Base-by-base conservation (phyloP, 495 filamentous ascomycete genomes). In the Acidiella bohemica region DNA sequence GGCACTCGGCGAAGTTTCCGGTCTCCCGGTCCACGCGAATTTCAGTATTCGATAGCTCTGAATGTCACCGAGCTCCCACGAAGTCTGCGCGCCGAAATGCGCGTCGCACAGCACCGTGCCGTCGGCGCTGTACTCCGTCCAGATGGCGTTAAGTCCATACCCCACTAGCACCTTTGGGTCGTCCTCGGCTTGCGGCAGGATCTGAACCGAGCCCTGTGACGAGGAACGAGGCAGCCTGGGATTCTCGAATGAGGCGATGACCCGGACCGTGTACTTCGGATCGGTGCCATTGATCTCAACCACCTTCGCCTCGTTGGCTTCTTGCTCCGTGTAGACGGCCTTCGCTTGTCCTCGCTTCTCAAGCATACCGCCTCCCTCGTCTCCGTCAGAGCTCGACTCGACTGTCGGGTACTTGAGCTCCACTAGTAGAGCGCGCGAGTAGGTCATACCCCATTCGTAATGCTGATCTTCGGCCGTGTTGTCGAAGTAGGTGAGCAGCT, bases 401-500 rank as follows among this genome's bases (percentile, higher is more conserved):
- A 8, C 25, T 11, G 39, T 41, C 5, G 39, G 39, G 29, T 41
- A 41, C 13, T 27, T 33, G 6, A 41, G 6, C 18, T 32, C 39
- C 27, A 41, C 11, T 2, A 41, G 39, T 28, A 52, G 31, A 10
- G 38, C 49, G 33, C 49, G 45, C 12, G 42, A 32, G 22, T 40
- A 30, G 16, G 36, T 24, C 17, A 28, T 6, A 13, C 39, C 39
- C 20, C 33, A 33, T 5, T 41, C 39, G 29, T 41, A 40, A 28
- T 33, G 22, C 16, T 14, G 44, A 11, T 30, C 24, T 14, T 37
- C 34, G 18, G 41, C 44, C 1, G 48, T 49, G 40, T 56, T 59
- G 41, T 59, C 51, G 42, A 58, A 58, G 4, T 56, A 12, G 26
- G 27, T 52, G 9, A 59, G 40, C n/a, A 41, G 39, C 47, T 47